Conservation (phyloP, 305 asterid genomes). For the Rubia balearica region DNA sequence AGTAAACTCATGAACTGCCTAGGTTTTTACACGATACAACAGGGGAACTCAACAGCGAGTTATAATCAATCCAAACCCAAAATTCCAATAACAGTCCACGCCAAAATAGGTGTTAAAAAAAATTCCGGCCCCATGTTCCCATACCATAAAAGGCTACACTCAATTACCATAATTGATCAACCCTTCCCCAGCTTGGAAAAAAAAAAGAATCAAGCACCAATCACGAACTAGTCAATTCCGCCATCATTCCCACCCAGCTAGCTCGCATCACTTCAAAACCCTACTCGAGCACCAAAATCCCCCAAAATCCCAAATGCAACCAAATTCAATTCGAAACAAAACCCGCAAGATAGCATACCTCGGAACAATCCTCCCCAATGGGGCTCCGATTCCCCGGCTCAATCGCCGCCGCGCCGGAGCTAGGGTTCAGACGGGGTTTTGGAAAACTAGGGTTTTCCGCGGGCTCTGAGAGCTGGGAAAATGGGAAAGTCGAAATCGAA, state of each 20-base stretch:
- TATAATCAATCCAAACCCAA: neutral
- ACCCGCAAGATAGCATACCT: conserved; percentile 25
- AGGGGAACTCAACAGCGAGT: neutral
- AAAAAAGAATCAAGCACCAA: conserved; percentile 6
- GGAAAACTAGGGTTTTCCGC: conserved; percentile 57
- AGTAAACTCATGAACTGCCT: neutral
- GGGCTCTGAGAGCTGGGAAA: conserved; percentile 12
- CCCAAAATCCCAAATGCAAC: conserved; percentile 7
- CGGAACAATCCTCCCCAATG: conserved; percentile 20
- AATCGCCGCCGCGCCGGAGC: conserved; percentile 9
- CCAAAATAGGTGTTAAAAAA: neutral
- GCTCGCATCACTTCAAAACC: conserved; percentile 5
- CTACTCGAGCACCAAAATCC: neutral
- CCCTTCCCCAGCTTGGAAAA: neutral
- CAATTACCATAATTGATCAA: conserved; percentile 3
- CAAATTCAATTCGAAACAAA: conserved; percentile 3
- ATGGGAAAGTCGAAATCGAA: conserved; percentile 14
- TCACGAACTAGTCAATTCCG: neutral
- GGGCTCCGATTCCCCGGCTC: conserved; percentile 25
- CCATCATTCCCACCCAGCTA: neutral
- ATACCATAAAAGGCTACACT: too few species aligned
- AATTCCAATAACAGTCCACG: neutral
- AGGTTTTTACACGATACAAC: neutral
- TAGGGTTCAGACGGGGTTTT: conserved; percentile 32
- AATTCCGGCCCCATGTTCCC: neutral